Evolutionary conservation across 768 basidiomycete species (phyloP), one percentile per base, ranked within the genome.

Genomic region (Lactarius quietus): DNA sequence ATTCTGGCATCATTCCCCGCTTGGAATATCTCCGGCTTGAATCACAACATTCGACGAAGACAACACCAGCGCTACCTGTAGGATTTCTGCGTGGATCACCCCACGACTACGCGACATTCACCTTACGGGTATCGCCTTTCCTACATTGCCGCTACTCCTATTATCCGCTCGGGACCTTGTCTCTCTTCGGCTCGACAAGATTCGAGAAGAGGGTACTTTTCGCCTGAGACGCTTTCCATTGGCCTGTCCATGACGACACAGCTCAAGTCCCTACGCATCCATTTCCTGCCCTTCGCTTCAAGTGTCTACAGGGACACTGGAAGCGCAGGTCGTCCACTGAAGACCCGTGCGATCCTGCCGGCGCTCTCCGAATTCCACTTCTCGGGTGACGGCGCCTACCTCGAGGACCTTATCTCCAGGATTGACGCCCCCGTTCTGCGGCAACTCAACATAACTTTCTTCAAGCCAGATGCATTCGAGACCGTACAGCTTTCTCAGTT

Each of bases 21-120:
- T n/a, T 59, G 36, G 62, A 63, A 35, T 43, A 57, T 3, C 55
- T 63, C 36, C 43, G 33, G 35, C 55, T 63, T 36, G 10, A 35
- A 17, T 57, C 55, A 10, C 33, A 4, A 26, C 26, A 51, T 48
- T 3, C 17, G 39, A 43, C 35, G 20, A 35, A 48, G 26, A 0
- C 6, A 15, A 14, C 48, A 6, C 14, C 2, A 6, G 48, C 48
- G 14, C 23, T 48, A 4, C 62, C 62, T 26, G 17, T 26, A 20
- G 31, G 39, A 12, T 64, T 59, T 35, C 38, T 64, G 48, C 38
- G 57, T 14, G 62, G 55, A 45, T 63, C 8, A 10, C 63, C 20
- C 62, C 62, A 6, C 62, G 33, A 57, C 33, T 63, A 23, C 62
- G 55, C 15, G 62, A 63, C 5, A 57, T 63, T 48, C 55, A 57